Percentiles rank a stretch among this genome's conserved stretches.
phyloP scores from a whole-genome alignment of 352 stramenopile species.

The Saprolegnia diclina region DNA sequence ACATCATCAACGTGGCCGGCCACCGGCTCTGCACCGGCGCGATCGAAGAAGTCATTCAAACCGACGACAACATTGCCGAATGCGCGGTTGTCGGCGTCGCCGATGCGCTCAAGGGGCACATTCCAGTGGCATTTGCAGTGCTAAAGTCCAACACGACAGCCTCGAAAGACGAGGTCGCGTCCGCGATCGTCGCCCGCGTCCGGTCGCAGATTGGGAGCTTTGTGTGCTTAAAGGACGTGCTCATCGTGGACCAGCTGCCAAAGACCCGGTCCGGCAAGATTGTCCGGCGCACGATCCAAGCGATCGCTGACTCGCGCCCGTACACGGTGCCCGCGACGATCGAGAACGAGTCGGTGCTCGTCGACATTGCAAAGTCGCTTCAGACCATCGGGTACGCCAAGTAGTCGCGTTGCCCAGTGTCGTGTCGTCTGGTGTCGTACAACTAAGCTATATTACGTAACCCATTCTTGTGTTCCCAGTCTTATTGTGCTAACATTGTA shows the following conservation, averaged over 20 bases:
- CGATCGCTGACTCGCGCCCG: conserved; percentile 38
- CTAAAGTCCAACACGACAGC: conserved; percentile 40
- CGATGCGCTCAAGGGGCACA: conserved; percentile 42
- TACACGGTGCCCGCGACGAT: conserved; percentile 50
- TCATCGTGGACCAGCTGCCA: conserved; percentile 39
- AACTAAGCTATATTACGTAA: too few species aligned
- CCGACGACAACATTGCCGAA: conserved; percentile 79
- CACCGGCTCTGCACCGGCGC: conserved; percentile 82
- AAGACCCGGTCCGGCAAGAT: conserved; percentile 55
- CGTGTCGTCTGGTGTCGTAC: not conserved
- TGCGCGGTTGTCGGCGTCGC: conserved; percentile 66
- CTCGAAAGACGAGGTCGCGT: conserved; percentile 34
- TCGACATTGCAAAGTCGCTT: conserved; percentile 35
- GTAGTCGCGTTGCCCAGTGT: not conserved
- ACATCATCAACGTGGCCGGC: conserved; percentile 88
- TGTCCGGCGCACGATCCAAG: conserved; percentile 49
- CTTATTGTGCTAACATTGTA: too few species aligned
- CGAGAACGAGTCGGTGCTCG: conserved; percentile 40
- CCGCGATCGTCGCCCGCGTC: conserved; percentile 34
- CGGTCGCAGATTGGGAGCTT: conserved; percentile 49
- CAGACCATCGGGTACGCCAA: conserved; percentile 45
- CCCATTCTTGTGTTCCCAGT: too few species aligned
- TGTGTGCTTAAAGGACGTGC: conserved; percentile 44
- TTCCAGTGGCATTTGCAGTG: conserved; percentile 42
- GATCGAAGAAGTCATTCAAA: conserved; percentile 86